A percentile compares a stretch with the other conserved stretches of the same genome.
Evolutionary conservation across 1,139 yeast species (phyloP).

Genomic region (Hemisphaericaspora xylanilytica): DNA sequence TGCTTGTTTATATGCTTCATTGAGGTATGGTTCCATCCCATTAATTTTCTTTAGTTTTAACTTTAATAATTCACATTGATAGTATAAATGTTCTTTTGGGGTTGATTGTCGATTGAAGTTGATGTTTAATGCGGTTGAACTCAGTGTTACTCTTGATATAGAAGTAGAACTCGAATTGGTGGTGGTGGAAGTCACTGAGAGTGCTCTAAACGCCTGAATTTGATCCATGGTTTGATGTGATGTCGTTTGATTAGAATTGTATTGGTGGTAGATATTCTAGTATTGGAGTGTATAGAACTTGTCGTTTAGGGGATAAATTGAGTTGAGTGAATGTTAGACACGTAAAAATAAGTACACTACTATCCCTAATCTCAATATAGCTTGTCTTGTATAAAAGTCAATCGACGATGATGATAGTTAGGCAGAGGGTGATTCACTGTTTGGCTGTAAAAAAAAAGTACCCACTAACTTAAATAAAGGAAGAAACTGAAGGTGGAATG

Average conservation of each 20-base stretch:
- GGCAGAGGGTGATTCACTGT: no score
- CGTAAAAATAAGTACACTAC: no score
- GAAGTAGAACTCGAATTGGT: constrained; percentile 21
- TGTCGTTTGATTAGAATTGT: no score
- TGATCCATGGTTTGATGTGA: constrained; percentile 5
- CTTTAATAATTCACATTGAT: constrained; percentile 62
- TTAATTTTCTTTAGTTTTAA: constrained; percentile 60
- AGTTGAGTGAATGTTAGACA: no score
- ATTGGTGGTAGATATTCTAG: no score
- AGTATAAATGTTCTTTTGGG: constrained; percentile 70
- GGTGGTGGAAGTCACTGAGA: constrained; percentile 36
- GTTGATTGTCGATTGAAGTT: constrained; percentile 64
- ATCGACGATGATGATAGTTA: no score
- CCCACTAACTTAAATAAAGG: no score
- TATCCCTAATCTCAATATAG: no score
- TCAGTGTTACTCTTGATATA: constrained; percentile 39
- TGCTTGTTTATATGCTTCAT: constrained; percentile 52
- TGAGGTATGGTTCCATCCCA: constrained; percentile 70
- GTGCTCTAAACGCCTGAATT: constrained; percentile 34
- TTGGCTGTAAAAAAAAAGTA: no score
- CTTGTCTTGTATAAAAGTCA: no score
- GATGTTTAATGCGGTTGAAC: constrained; percentile 37
- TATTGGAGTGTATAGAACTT: not conserved
- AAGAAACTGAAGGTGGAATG: no score
- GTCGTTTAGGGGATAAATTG: no score